Evolutionary conservation across 306 rosid genomes (phyloP), one percentile per base, ranked within the genome.

Genomic region (Psophocarpus tetragonolobus): DNA sequence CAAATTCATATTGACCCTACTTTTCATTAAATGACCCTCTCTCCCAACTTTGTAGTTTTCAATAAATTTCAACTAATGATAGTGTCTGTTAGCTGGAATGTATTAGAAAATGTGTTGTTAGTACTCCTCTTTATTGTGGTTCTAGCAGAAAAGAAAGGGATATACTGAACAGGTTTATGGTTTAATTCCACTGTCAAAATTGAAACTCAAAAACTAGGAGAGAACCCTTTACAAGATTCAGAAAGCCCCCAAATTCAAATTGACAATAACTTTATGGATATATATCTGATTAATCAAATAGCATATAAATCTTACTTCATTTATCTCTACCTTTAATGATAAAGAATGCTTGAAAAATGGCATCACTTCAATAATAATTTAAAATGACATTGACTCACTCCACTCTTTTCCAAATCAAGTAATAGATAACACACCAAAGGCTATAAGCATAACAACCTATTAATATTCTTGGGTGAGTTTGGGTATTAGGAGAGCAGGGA

Each of bases 341-440:
- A 45, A 30, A 44, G 27, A 68, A 29, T 44, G 30, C 82, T 35
- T 47, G 48, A 66, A 57, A 44, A 13, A 69, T 56, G 56, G 76
- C 71, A 69, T 45, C 24, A 6, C 41, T 58, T 69, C 64, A 58
- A 68, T 58, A 15, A 44, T 45, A 66, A 67, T 38, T 54, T 68
- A 54, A 62, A 56, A 18, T n/a, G 47, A 56, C 68, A 77, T 3
- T 30, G 35, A 17, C 15, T 26, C 3, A 8, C 21, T 17, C 21
- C 73, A 27, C 30, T 48, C 41, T 71, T 44, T 9, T 11, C 20
- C 68, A 27, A 13, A 47, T 71, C 56, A 57, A 73, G 12, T 29
- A 39, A 36, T 15, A 58, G 30, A 20, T 41, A 30, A 74, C 47
- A 60, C 38, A 62, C 15, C 62, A 45, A 32, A 45, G 47, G 62